These are phyloP conservation scores for Silene vulgaris DNA, from an alignment of 179 eudicot genomes.

Conservation along the genomic window DNA sequence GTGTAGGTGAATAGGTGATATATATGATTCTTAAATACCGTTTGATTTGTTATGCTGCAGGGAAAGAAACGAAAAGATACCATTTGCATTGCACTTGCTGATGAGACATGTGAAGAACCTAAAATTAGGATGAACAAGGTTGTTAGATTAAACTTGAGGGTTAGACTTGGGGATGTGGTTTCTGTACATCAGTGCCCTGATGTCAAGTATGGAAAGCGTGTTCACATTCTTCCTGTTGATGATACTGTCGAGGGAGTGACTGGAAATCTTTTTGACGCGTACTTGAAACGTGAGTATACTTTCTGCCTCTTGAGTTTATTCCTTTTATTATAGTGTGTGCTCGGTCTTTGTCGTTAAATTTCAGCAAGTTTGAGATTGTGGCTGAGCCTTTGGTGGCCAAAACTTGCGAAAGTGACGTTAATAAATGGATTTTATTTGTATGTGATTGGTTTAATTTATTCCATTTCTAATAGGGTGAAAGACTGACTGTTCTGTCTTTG, in stretches of 20 bases:
- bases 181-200: constrained; percentile 89
- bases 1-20: neutral
- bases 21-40: neutral
- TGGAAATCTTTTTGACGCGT: constrained; percentile 83
- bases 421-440: neutral
- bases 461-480: no score
- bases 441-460: no score
- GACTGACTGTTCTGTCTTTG: no score
- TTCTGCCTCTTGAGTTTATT: neutral
- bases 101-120: constrained; percentile 76
- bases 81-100: constrained; percentile 83
- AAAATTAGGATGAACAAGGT: constrained; percentile 87
- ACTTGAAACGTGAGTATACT: constrained; percentile 63
- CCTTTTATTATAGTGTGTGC: neutral
- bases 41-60: constrained; percentile 26
- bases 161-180: constrained; percentile 81
- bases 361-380: neutral
- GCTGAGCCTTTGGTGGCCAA: neutral
- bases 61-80: constrained; percentile 91
- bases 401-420: neutral
- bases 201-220: constrained; percentile 84
- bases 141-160: constrained; percentile 71
- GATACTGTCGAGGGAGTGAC: constrained; percentile 85
- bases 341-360: neutral
- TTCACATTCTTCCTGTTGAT: constrained; percentile 80